These are phyloP conservation scores for Cynara cardunculus DNA, from an alignment of 129 eudicot genomes.

Conservation along the genomic window DNA sequence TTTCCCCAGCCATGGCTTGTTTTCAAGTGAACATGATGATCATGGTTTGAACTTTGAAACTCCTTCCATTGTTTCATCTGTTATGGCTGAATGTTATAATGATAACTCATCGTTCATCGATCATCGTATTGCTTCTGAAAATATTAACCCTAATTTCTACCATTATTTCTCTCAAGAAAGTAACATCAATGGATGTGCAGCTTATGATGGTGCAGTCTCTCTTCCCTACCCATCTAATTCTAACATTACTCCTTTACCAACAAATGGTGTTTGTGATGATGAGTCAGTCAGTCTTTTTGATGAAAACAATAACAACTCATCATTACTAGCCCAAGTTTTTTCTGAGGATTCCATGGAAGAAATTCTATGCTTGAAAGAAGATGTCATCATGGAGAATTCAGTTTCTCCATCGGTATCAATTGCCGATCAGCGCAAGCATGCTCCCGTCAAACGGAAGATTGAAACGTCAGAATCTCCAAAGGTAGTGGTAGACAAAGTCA, in stretches of 20 bases:
- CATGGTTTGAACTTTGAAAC: constrained; percentile 32
- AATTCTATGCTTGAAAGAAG: constrained; percentile 25
- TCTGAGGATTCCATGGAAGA: constrained; percentile 33
- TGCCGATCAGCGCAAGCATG: constrained; percentile 20
- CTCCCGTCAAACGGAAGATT: constrained; percentile 47
- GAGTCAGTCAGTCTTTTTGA: constrained; percentile 16
- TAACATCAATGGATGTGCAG: constrained; percentile 32
- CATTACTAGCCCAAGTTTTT: constrained; percentile 21
- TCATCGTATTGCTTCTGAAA: constrained; percentile 23
- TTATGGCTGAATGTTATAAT: constrained; percentile 17
- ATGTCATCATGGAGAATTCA: constrained; percentile 15
- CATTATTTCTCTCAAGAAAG: constrained; percentile 57
- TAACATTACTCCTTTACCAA: constrained; percentile 18
- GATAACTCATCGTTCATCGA: constrained; percentile 11
- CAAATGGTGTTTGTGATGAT: constrained; percentile 21
- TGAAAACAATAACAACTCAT: constrained; percentile 29
- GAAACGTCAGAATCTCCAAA: constrained; percentile 21
- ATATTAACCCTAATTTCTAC: constrained; percentile 19
- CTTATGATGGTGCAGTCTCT: constrained; percentile 20
- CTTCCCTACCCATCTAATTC: constrained; percentile 35
- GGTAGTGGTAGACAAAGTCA: constrained; percentile 20
- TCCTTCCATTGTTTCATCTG: constrained; percentile 33
- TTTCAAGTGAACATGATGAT: constrained; percentile 23
- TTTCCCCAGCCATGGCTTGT: constrained; percentile 12
- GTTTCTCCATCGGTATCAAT: constrained; percentile 3